A percentile compares a stretch with the other conserved stretches of the same genome.
Evolutionary conservation across 176 grass and related monocot genomes (phyloP).

Genomic region (Miscanthus lutarioriparius): DNA sequence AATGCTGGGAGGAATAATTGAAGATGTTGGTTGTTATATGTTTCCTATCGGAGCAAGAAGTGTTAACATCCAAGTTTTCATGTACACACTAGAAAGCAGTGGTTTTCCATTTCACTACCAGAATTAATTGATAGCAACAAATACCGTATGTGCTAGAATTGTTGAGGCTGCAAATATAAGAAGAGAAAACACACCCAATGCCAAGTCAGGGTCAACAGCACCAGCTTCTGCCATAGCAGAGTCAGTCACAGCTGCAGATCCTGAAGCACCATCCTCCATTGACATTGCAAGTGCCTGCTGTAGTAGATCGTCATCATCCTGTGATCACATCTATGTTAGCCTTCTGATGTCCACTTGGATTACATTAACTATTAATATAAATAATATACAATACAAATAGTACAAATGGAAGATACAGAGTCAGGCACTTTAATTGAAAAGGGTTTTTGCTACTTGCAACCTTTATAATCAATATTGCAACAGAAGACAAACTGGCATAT

Average conservation of each 20-base stretch:
- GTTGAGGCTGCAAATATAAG: background rate
- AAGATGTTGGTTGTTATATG: background rate
- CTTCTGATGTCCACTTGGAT: background rate
- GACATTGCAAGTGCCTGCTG: conserved; percentile 94
- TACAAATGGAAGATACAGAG: conserved; percentile 7
- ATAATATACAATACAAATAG: conserved; percentile 6
- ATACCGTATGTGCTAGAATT: background rate
- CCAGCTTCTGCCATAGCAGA: conserved; percentile 64
- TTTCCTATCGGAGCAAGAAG: background rate
- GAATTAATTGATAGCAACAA: background rate
- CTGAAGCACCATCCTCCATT: conserved; percentile 67
- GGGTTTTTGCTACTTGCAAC: background rate
- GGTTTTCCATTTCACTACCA: background rate
- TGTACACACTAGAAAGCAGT: background rate
- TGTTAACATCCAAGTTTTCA: background rate
- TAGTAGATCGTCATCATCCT: conserved; percentile 82
- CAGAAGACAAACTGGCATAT: background rate
- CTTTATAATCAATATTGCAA: background rate
- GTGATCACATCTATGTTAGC: conserved; percentile 38
- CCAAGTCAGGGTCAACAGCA: conserved; percentile 76
- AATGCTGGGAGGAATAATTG: background rate
- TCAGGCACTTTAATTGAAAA: conserved; percentile 16
- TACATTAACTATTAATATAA: background rate
- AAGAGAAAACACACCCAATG: conserved; percentile 59
- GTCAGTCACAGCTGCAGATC: conserved; percentile 49